Evolutionary conservation across 1,139 yeast genomes (phyloP), one percentile per base, ranked within the genome.

Genomic region (Sugiyamaella japonica): DNA sequence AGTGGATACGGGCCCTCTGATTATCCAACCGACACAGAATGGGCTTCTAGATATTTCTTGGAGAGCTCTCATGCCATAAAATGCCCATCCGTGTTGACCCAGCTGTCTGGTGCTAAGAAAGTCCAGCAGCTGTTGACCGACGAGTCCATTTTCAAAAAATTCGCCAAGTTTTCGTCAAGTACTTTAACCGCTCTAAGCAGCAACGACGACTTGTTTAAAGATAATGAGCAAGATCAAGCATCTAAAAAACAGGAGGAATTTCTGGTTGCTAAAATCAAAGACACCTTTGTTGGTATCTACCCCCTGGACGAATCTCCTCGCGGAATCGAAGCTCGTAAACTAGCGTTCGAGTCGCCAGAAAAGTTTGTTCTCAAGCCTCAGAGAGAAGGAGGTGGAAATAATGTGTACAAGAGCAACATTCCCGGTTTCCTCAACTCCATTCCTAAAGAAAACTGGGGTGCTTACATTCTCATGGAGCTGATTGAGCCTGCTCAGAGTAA

Each of bases 341-440:
- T 89, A 51, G 96, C 96, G 1, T 73, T 85, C 50, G 82, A 82
- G 58, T 61, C 72, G 1, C 93, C 97, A 0, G 80, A 81, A 56
- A 77, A 78, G 36, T 93, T 76, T 69, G 99, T 93, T 1, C 77
- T 93, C 64, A 93, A 93, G 68, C 99, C 99, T 2, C 99, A 95
- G 72, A 82, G 99, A 74, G 99, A 93, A 75, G 99, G 99, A 38
- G 86, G 86, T 45, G 99, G 99, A 20, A 90, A 93, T 71, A 93
- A 93, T 68, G 80, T 93, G 52, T 93, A 93, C 73, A 88, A 88
- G 64, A 81, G 81, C 47, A 86, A 89, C 62, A 93, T 93, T 54
- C 97, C 97, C 1, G 73, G 59, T 0, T 91, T 89, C 66, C 74
- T 93, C 63, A 70, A 78, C 16, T 65, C 75, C 0, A 68, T 88